Evolutionary conservation across 2,329 filamentous ascomycete genomes (phyloP), one percentile per base, ranked within the genome.

Genomic region (Pseudofabraea citricarpa): DNA sequence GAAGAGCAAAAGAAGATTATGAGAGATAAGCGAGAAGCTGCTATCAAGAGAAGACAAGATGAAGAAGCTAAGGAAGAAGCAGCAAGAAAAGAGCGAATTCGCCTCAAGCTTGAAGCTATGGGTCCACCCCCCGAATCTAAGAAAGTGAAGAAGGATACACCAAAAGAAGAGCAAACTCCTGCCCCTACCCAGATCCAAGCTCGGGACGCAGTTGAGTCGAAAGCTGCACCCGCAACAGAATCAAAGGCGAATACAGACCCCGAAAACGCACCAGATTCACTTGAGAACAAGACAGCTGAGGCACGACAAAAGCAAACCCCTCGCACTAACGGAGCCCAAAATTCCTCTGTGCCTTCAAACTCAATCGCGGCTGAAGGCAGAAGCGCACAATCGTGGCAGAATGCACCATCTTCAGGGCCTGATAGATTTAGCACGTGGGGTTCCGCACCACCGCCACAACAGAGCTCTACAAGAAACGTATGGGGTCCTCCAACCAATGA

Each of bases 401-500:
- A 52, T 27, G 56, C 48, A 38, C 44, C 57, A 13, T 33, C 58
- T 24, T 55, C 61, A 24, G 55, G 55, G 22, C 49, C 58, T 19
- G 76, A 80, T 16, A 68, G 73, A 36, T 72, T 71, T 41, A 60
- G 71, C 9, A 64, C 71, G 1, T 82, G 79, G 78, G 56, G 54
- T 24, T 46, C 54, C 26, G 50, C 51, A 12, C 54, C 54, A 16
- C 59, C 65, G 13, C 35, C 35, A 27, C 73, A 72, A 37, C 65
- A 69, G 35, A 50, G 68, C 9, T 62, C 71, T 19, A 63, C 58
- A 10, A 71, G 75, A 37, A 87, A 84, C 57, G 83, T 90, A 15
- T 90, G 86, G 86, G 85, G 81, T 15, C 79, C 84, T 33, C 83
- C 81, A n/a, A 79, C 79, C 43, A 83, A 77, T 54, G 81, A 87